A percentile compares a stretch with the other conserved stretches of the same genome.
phyloP scores from a whole-genome alignment of 345 rosid genomes.

The Euclidium syriacum region DNA sequence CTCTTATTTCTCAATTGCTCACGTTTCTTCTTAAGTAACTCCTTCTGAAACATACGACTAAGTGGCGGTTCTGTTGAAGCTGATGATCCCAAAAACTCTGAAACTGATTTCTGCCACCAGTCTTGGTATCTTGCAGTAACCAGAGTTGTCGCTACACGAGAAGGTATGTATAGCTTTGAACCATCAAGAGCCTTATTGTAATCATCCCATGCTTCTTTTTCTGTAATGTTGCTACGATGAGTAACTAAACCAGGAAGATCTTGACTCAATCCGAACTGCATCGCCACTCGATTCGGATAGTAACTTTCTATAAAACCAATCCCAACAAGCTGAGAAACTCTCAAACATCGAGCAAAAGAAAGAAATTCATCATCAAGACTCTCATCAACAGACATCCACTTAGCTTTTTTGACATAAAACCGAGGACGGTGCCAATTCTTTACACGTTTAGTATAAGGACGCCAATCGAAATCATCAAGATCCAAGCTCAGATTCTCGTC shows the following conservation, averaged over 20 bases:
- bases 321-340: slow-evolving; percentile 41
- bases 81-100: background rate
- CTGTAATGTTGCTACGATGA: background rate
- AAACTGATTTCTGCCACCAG: slow-evolving; percentile 43
- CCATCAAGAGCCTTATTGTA: slow-evolving; percentile 32
- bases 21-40: no score
- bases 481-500: background rate
- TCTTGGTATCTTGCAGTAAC: slow-evolving; percentile 36
- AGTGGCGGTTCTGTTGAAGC: background rate
- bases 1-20: background rate
- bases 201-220: slow-evolving; percentile 19
- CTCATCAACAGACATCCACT: slow-evolving; percentile 18
- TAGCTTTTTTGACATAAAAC: slow-evolving; percentile 24
- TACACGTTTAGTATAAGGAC: slow-evolving; percentile 32
- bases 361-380: slow-evolving; percentile 28
- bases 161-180: slow-evolving; percentile 33
- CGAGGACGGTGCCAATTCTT: slow-evolving; percentile 23
- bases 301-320: slow-evolving; percentile 34
- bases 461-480: slow-evolving; percentile 38
- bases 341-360: slow-evolving; percentile 34
- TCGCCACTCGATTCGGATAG: slow-evolving; percentile 48
- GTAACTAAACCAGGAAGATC: slow-evolving; percentile 34
- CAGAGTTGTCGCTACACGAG: slow-evolving; percentile 30
- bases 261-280: slow-evolving; percentile 60
- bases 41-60: no score